Base-by-base conservation (phyloP, 768 basidiomycete species). In the Dentipellis sp. region DNA sequence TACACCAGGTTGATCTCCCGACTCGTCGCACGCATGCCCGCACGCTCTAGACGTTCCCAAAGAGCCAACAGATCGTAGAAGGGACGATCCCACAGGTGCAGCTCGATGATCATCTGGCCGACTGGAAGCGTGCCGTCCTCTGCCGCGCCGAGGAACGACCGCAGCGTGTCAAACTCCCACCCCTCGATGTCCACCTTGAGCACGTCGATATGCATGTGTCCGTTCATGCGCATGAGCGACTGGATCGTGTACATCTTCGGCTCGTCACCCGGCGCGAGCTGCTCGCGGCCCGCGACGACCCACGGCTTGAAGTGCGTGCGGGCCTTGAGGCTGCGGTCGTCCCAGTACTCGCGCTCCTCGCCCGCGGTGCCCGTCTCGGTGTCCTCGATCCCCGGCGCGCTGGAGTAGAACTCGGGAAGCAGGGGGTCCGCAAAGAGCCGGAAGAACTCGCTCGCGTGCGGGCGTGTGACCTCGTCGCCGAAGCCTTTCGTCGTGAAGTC, bases 121-220 rank as follows among this genome's bases (percentile, higher is more conserved):
- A 78, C 75, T 2, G 75, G 77, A 35, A 76, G 64, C 12, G 75
- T 72, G 46, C 68, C 65, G 48, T 69, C 68, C 22, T 68, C 65
- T 4, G 66, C 59, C 34, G 69, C 55, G n/a, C 69, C 64, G n/a
- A 79, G 59, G 59, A 79, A 69, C 40, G 72, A 65, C 0, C 67
- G 46, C 42, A 78, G 71, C 1, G 75, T 70, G 16, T 74, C 68
- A 36, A 77, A 78, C 58, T 78, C 77, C 64, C 72, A 74, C 36
- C 77, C 78, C 50, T 78, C 77, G 10, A 79, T 62, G 62, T 78
- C 77, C 58, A 78, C 70, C 64, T 78, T 72, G 62, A 74, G 67
- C n/a, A 75, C 61, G 53, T 76, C 72, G 14, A 78, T 69, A 58
- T 69, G 65, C 22, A 50, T 66, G 64, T 74, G 75, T 35, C 78